Evolutionary conservation across 176 grass and related monocot genomes (phyloP), one percentile per base, ranked within the genome.

Genomic region (Oryza coarctata): DNA sequence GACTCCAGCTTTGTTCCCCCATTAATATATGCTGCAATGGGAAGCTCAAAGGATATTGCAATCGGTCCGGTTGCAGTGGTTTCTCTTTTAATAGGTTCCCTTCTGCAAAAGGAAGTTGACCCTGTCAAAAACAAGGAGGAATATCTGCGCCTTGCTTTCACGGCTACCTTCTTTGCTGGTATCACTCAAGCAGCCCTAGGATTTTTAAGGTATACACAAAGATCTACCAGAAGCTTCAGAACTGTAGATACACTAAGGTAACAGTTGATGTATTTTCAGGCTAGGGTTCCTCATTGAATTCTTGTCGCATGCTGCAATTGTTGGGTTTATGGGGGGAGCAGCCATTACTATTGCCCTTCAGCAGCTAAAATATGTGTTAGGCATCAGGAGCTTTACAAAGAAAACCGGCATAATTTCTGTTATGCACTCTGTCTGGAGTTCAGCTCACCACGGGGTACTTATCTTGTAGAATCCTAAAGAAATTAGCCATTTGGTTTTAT

Each of bases 101-200:
- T 98, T 80, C 79, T 98, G n/a, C 89, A 93, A 70, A 75, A 82
- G 60, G 96, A 98, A 70, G 76, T 87, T 74, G 92, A 98, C 28
- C 76, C 74, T n/a, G 80, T 41, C 14, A 88, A 79, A 69, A 71
- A 94, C 32, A 88, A 90, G 84, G 96, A 91, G 15, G 93, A 88
- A 76, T 99, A 99, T 60, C 38, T 75, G 20, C 75, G 80, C 36
- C 96, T 99, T 43, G 96, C 89, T 68, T 99, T 99, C 68, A 99
- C 96, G 2, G 93, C 96, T 13, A 95, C 96, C 34, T 99, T 99
- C 84, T 99, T 99, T 68, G 96, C 96, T 87, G 96, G 96, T 62
- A 84, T 99, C 57, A 99, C 93, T 92, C 93, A 99, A 90, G 96
- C 96, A 67, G 80, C 89, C 45, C 85, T 99, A 12, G 96, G 96